Evolutionary conservation across 2,329 filamentous ascomycete genomes (phyloP).

Genomic region (Cercospora brassicicola): DNA sequence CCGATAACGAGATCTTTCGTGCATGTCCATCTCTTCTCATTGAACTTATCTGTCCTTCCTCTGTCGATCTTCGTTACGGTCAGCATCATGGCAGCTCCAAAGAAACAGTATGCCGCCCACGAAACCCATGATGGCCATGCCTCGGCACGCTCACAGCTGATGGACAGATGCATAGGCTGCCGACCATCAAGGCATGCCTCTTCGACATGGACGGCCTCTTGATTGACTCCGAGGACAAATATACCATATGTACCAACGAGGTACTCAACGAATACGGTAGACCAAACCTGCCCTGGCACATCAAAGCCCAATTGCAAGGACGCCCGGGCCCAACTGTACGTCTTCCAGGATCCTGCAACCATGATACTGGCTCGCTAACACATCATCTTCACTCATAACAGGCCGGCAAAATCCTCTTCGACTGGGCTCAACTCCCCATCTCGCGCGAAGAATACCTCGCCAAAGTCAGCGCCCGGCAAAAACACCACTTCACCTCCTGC

Average conservation of each 20-base stretch:
- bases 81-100: background rate
- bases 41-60: background rate
- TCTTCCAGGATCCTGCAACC: background rate
- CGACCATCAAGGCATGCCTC: conserved; percentile 82
- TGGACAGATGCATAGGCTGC: conserved; percentile 49
- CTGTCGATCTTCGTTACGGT: too few relatives aligned
- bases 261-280: conserved; percentile 74
- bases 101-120: conserved; percentile 17
- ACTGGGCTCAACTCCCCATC: conserved; percentile 86
- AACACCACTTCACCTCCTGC: conserved; percentile 69
- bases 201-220: conserved; percentile 99
- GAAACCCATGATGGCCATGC: background rate
- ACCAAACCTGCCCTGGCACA: conserved; percentile 79
- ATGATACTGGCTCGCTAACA: too few relatives aligned
- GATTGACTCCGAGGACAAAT: conserved; percentile 88
- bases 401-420: conserved; percentile 64
- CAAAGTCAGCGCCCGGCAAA: conserved; percentile 65
- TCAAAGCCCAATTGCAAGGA: conserved; percentile 85
- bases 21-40: background rate
- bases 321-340: conserved; percentile 55
- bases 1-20: background rate
- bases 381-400: background rate
- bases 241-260: conserved; percentile 79
- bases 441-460: conserved; percentile 64
- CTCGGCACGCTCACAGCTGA: conserved; percentile 24